Evolutionary conservation across 345 rosid species (phyloP).

Genomic region (Noccaea caerulescens): DNA sequence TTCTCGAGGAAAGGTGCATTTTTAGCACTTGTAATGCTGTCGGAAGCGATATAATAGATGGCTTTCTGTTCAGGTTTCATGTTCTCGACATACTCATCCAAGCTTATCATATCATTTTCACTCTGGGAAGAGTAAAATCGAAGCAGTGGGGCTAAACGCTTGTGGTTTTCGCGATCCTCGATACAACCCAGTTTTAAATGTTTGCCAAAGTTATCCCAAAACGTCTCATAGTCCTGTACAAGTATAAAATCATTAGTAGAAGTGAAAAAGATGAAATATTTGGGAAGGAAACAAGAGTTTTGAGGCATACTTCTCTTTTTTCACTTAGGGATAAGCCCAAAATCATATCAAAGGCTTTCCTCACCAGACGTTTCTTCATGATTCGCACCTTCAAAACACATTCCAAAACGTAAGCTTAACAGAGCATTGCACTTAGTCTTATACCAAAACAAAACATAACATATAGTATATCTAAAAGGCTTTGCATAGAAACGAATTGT

Average conservation of each 20-base stretch:
- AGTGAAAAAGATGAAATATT: background rate
- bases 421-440: background rate
- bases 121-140: constrained; percentile 97
- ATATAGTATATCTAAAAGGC: background rate
- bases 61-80: constrained; percentile 97
- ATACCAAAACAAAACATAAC: constrained; percentile 6
- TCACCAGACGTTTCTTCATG: constrained; percentile 90
- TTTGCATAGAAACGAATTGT: background rate
- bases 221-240: constrained; percentile 85
- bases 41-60: constrained; percentile 86
- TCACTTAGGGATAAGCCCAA: constrained; percentile 89
- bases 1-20: constrained; percentile 96
- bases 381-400: constrained; percentile 70
- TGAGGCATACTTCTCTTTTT: constrained; percentile 68
- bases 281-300: constrained; percentile 1
- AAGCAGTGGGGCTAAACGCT: constrained; percentile 93
- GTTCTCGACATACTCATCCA: constrained; percentile 97
- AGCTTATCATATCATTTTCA: constrained; percentile 88
- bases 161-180: constrained; percentile 97
- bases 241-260: too few species aligned
- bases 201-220: constrained; percentile 96
- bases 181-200: constrained; percentile 87
- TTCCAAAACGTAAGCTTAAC: constrained; percentile 25
- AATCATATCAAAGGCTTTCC: constrained; percentile 96
- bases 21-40: constrained; percentile 84